phyloP scores from a whole-genome alignment of 1,284 basidiomycete species.

The Melampsora medusae region DNA sequence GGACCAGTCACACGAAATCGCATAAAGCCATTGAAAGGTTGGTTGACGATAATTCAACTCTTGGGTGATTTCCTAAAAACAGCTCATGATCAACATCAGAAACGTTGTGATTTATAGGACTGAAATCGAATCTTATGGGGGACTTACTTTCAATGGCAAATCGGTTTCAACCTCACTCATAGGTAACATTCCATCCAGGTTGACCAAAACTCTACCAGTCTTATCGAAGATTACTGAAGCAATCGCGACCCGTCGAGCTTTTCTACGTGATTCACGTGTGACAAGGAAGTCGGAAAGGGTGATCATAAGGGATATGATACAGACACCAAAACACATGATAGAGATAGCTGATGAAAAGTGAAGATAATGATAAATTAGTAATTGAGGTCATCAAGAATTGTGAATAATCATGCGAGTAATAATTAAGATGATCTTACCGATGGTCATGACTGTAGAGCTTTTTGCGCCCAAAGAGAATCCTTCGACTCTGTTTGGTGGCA shows the following conservation, averaged over 20 bases:
- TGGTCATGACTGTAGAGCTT: slow-evolving; percentile 18
- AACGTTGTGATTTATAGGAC: background rate
- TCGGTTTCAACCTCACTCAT: slow-evolving; percentile 60
- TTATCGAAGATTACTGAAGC: slow-evolving; percentile 59
- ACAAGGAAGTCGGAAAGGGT: slow-evolving; percentile 56
- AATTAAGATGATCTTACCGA: slow-evolving; percentile 2
- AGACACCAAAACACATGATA: slow-evolving; percentile 59
- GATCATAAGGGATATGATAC: slow-evolving; percentile 56
- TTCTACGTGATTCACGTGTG: slow-evolving; percentile 55
- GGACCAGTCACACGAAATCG: slow-evolving; percentile 60
- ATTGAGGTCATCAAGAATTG: background rate
- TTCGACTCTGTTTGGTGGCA: background rate
- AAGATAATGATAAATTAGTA: background rate
- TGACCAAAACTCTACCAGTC: slow-evolving; percentile 58
- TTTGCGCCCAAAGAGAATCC: slow-evolving; percentile 19
- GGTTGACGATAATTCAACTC: slow-evolving; percentile 58
- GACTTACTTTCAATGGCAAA: slow-evolving; percentile 49
- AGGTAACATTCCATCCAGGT: slow-evolving; percentile 59
- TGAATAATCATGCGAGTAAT: background rate
- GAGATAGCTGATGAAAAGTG: slow-evolving; percentile 52
- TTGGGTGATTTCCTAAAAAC: slow-evolving; percentile 55
- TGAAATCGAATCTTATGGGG: too few species aligned
- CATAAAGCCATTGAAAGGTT: slow-evolving; percentile 61
- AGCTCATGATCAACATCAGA: background rate
- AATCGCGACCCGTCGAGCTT: slow-evolving; percentile 59